Evolutionary conservation across 2,329 filamentous ascomycete species (phyloP).

Genomic region (Aspergillus sergii): DNA sequence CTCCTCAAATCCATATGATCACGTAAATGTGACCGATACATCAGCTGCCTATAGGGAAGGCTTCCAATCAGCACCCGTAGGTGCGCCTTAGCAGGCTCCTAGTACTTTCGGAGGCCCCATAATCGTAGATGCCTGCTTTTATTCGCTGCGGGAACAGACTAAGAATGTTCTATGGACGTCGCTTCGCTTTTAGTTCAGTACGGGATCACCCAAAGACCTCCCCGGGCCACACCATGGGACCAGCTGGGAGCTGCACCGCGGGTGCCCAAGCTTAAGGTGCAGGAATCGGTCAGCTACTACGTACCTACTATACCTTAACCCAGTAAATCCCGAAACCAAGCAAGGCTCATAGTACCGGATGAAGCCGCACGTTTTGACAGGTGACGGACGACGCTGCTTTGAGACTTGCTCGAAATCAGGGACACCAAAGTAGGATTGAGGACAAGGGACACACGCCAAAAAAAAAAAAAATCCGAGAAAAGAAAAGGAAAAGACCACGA

Average conservation of each 20-base stretch:
- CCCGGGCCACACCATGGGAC: conserved; percentile 16
- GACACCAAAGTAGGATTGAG: too few species aligned
- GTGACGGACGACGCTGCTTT: conserved; percentile 8
- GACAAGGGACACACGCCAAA: background rate
- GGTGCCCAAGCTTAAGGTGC: conserved; percentile 7
- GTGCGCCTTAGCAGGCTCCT: conserved; percentile 6
- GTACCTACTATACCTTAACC: background rate
- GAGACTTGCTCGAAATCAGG: background rate
- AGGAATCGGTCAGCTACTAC: conserved; percentile 1
- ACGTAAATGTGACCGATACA: conserved; percentile 5
- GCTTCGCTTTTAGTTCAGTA: conserved; percentile 14
- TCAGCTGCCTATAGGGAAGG: background rate
- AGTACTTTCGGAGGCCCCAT: conserved; percentile 3
- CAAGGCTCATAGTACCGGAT: conserved; percentile 5
- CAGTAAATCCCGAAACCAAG: background rate
- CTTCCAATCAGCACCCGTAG: conserved; percentile 9
- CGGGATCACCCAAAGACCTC: conserved; percentile 18
- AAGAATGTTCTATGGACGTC: conserved; percentile 24
- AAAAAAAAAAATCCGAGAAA: background rate
- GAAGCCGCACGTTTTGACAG: conserved; percentile 10
- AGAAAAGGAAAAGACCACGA: background rate
- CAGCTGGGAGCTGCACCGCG: conserved; percentile 7
- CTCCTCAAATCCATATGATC: background rate
- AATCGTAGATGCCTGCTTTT: background rate
- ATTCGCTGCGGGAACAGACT: conserved; percentile 19